Conservation (phyloP, 176 grass and related monocot species). For the Calamus simplicifolius region DNA sequence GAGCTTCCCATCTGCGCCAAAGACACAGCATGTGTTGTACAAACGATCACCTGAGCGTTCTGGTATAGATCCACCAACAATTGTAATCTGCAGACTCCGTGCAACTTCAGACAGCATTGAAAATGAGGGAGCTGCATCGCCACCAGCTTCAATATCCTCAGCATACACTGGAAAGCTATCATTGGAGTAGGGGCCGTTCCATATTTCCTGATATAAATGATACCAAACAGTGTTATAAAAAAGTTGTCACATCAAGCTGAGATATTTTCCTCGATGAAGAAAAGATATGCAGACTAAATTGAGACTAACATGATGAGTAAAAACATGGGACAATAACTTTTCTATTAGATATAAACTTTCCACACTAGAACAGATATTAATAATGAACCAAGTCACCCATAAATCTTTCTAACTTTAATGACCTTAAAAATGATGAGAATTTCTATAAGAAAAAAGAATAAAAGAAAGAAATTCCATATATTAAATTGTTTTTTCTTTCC, state of each 20-base stretch:
- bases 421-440: too few relatives aligned
- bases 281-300: too few relatives aligned
- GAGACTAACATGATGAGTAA: too few relatives aligned
- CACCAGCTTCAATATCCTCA: slow-evolving; percentile 83
- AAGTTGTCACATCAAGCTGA: neutral
- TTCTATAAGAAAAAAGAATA: too few relatives aligned
- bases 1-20: slow-evolving; percentile 82
- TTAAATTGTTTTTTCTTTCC: too few relatives aligned
- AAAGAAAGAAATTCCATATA: too few relatives aligned
- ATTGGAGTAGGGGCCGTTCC: slow-evolving; percentile 90
- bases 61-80: slow-evolving; percentile 93
- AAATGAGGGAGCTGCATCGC: slow-evolving; percentile 72
- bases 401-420: too few relatives aligned
- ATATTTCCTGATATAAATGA: slow-evolving; percentile 71
- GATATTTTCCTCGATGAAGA: neutral
- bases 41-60: slow-evolving; percentile 62
- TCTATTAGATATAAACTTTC: too few relatives aligned
- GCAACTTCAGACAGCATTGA: slow-evolving; percentile 81
- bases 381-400: too few relatives aligned
- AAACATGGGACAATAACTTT: too few relatives aligned
- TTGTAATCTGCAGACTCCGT: slow-evolving; percentile 54
- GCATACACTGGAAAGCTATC: slow-evolving; percentile 89
- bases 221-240: neutral
- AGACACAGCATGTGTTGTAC: slow-evolving; percentile 91
- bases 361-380: too few relatives aligned